Evolutionary conservation across 139 green algal genomes (phyloP), one percentile per base, ranked within the genome.

Genomic region (Zygnema circumcarinatum): DNA sequence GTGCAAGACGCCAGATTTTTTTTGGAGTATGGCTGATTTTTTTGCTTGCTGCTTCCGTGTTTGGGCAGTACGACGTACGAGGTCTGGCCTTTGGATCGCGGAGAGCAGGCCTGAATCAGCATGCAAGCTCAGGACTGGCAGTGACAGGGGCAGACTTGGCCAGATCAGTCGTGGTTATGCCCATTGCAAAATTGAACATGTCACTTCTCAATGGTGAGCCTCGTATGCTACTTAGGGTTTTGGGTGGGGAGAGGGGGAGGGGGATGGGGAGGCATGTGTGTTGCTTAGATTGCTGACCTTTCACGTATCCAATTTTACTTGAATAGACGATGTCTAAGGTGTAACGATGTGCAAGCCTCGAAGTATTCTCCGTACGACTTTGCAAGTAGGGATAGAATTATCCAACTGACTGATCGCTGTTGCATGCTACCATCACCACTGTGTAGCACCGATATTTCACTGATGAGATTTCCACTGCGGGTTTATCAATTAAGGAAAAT

Each of bases 11-110:
- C n/a, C n/a, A n/a, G n/a, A n/a, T n/a, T n/a, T n/a, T n/a, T n/a
- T n/a, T n/a, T n/a, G n/a, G n/a, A n/a, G n/a, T n/a, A n/a, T n/a
- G n/a, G n/a, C n/a, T n/a, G n/a, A n/a, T n/a, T n/a, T n/a, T 16
- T 20, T 16, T 38, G 69, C 16, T 7, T 78, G 11, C 36, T 78
- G 7, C 16, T 78, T 78, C 7, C 16, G 69, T 7, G 7, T 38
- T 78, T 7, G 2, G 25, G 69, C 83, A 90, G 67, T 90, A 90
- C 42, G 85, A 90, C 35, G 16, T 90, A 7, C n/a, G 67, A 1
- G 85, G 85, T 33, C 31, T 39, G 25, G 79, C 85, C 31, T 82
- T 90, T 40, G 85, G 85, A 22, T 90, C 85, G 36, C 79, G 85
- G 20, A 42, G 84, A 53, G 80, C 85, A 38, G 84, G 62, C 33